Evolutionary conservation across 108 stramenopile genomes (phyloP).

Genomic region (Skeletonema potamos): DNA sequence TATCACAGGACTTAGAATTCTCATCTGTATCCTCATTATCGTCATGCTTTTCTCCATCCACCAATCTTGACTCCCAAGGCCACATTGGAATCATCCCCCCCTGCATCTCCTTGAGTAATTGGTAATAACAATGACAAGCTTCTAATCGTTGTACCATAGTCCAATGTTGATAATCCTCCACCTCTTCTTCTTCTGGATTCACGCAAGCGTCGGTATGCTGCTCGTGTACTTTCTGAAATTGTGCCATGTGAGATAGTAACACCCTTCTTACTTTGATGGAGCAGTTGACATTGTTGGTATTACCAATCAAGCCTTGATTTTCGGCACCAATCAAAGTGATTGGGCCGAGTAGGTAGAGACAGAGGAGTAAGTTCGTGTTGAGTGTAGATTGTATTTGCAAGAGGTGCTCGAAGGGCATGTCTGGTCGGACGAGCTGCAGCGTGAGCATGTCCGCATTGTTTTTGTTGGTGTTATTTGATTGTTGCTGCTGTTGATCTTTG

Average conservation of each 20-base stretch:
- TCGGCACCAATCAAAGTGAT: conserved; percentile 30
- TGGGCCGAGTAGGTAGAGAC: conserved; percentile 16
- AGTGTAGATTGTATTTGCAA: background rate
- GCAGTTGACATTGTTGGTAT: conserved; percentile 24
- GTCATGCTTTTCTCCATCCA: background rate
- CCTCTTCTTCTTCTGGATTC: background rate
- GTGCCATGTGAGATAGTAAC: background rate
- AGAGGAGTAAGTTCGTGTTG: conserved; percentile 5
- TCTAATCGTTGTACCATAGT: conserved; percentile 14
- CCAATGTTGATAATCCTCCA: conserved; percentile 12
- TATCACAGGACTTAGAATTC: background rate
- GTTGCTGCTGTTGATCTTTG: background rate
- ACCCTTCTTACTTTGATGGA: conserved; percentile 9
- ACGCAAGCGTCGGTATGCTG: background rate
- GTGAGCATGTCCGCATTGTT: background rate
- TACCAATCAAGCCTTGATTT: conserved; percentile 37
- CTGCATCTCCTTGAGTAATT: background rate
- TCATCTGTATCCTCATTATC: background rate
- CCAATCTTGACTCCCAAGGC: conserved; percentile 35
- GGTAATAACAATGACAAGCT: conserved; percentile 12
- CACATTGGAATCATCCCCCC: background rate
- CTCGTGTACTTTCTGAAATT: background rate
- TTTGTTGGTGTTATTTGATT: background rate
- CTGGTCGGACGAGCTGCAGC: background rate
- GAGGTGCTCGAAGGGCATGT: background rate